Evolutionary conservation across 148 eudicot genomes (phyloP).

Genomic region (Rhododendron vialii): DNA sequence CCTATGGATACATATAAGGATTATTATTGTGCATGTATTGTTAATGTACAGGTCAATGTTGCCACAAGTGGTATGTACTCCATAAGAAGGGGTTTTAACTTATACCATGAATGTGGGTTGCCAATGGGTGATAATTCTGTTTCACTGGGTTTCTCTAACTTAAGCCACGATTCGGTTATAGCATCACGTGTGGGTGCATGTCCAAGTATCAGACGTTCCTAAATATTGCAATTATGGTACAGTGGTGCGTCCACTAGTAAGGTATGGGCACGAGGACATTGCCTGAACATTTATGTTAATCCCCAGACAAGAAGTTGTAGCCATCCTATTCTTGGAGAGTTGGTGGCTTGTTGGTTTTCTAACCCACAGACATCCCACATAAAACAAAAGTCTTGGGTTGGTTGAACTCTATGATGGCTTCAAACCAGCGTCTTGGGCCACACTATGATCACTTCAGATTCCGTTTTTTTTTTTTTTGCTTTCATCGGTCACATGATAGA

Average conservation of each 20-base stretch:
- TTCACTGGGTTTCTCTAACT: neutral
- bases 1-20: neutral
- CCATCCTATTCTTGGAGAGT: neutral
- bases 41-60: neutral
- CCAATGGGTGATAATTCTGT: neutral
- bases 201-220: neutral
- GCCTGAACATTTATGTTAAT: neutral
- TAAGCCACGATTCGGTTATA: neutral
- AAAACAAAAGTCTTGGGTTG: neutral
- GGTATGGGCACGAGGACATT: neutral
- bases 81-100: neutral
- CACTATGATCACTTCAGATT: neutral
- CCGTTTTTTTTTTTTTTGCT: neutral
- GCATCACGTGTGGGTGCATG: neutral
- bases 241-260: neutral
- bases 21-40: neutral
- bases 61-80: neutral
- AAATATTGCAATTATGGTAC: neutral
- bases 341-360: neutral
- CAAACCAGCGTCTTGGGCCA: neutral
- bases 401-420: neutral
- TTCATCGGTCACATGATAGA: neutral
- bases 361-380: neutral
- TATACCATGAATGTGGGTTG: neutral
- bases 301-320: no score